phyloP scores from a whole-genome alignment of 345 rosid genomes.

The Pseudoturritis turrita region DNA sequence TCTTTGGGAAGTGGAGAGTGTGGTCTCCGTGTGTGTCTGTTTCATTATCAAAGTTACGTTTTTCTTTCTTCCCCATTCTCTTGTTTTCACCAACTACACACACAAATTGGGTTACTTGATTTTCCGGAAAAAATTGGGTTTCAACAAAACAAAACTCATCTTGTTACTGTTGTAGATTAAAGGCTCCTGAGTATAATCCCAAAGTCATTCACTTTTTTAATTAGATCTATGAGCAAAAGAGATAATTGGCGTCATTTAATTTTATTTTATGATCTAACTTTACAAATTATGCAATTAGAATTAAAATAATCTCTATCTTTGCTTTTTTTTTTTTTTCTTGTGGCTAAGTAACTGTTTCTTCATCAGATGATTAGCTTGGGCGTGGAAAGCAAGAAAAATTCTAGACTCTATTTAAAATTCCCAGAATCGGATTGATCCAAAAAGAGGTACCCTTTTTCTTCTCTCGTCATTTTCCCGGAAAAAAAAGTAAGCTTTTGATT shows the following conservation, averaged over 20 bases:
- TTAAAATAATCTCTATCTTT: constrained; percentile 18
- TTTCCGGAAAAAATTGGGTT: neutral
- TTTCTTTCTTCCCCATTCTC: constrained; percentile 6
- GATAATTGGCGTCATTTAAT: constrained; percentile 24
- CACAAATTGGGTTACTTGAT: neutral
- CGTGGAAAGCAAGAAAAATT: constrained; percentile 11
- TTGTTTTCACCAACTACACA: neutral
- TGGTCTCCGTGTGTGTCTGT: constrained; percentile 13
- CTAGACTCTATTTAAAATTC: neutral
- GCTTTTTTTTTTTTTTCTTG: neutral
- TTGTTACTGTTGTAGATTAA: constrained; percentile 3
- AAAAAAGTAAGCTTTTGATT: neutral
- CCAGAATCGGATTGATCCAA: constrained; percentile 25
- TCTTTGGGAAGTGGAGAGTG: constrained; percentile 24
- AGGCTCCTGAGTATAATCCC: constrained; percentile 18
- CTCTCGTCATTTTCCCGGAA: neutral
- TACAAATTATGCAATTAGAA: constrained; percentile 17
- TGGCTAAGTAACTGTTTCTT: constrained; percentile 8
- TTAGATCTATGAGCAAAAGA: constrained; percentile 19
- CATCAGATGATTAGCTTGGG: constrained; percentile 2
- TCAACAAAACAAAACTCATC: neutral
- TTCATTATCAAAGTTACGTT: neutral
- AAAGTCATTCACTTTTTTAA: neutral
- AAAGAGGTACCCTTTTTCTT: constrained; percentile 11
- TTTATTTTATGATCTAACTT: constrained; percentile 15